Evolutionary conservation across 2,329 filamentous ascomycete genomes (phyloP).

Genomic region (Apiospora malaysiana): DNA sequence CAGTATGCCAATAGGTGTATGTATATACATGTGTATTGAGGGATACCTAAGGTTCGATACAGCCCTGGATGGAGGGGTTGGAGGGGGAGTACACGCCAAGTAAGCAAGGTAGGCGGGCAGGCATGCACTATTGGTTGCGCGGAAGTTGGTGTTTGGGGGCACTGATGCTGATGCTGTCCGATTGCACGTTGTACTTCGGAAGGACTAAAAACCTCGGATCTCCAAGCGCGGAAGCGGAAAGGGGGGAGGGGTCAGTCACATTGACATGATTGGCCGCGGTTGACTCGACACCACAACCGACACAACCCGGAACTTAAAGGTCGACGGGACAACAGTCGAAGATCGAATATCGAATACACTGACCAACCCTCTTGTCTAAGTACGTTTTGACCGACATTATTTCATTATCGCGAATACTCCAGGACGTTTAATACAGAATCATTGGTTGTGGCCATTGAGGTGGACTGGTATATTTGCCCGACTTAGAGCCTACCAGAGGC

Average conservation of each 20-base stretch:
- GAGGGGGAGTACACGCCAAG: not conserved
- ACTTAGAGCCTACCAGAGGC: not conserved
- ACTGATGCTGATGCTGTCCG: no score
- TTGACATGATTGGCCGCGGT: not conserved
- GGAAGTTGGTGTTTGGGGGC: not conserved
- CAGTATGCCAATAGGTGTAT: no score
- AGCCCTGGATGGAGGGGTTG: not conserved
- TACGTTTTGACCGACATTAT: no score
- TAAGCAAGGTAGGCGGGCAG: no score
- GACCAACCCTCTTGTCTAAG: no score
- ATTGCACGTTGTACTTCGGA: not conserved
- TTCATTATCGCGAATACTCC: no score
- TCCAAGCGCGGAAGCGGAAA: constrained; percentile 7
- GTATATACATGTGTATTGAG: not conserved
- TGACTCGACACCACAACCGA: not conserved
- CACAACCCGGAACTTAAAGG: not conserved
- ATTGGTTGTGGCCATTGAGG: no score
- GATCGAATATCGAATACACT: no score
- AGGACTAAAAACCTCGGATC: constrained; percentile 12
- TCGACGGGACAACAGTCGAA: not conserved
- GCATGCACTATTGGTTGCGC: not conserved
- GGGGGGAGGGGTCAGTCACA: not conserved
- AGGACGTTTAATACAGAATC: no score
- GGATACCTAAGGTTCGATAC: not conserved
- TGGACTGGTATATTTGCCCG: not conserved